Evolutionary conservation across 192 early-diverging fungal genomes (phyloP).

Genomic region (Podila verticillata): DNA sequence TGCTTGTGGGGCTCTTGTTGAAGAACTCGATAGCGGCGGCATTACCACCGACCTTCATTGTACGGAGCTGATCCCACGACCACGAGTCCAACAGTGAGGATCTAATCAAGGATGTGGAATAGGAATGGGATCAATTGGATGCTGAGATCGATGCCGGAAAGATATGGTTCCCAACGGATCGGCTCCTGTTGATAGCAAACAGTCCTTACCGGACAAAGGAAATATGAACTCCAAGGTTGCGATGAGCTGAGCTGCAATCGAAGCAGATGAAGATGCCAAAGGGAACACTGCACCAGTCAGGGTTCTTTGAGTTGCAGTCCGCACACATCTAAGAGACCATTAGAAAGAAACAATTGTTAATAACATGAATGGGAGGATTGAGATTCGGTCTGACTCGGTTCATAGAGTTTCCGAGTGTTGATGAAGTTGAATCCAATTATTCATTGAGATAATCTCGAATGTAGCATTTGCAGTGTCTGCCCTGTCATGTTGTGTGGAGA

Average conservation of each 20-base stretch:
- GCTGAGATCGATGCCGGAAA: background rate
- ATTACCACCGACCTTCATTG: constrained; percentile 93
- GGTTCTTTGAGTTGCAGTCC: constrained; percentile 95
- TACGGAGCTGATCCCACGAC: constrained; percentile 91
- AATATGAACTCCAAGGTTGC: constrained; percentile 98
- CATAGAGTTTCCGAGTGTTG: background rate
- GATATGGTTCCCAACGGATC: background rate
- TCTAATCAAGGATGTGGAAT: constrained; percentile 45
- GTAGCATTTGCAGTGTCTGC: too few relatives aligned
- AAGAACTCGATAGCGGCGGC: constrained; percentile 83
- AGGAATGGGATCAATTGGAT: background rate
- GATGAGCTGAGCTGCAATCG: constrained; percentile 95
- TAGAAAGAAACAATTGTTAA: background rate
- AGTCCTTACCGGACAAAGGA: constrained; percentile 87
- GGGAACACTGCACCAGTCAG: constrained; percentile 94
- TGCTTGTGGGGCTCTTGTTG: constrained; percentile 71
- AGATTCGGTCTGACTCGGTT: background rate
- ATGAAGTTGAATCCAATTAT: background rate
- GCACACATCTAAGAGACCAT: constrained; percentile 79
- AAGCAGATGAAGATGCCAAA: constrained; percentile 96
- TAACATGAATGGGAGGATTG: background rate
- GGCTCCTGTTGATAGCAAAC: background rate
- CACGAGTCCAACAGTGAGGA: constrained; percentile 92
- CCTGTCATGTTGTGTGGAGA: too few relatives aligned
- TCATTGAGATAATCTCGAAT: too few relatives aligned